Evolutionary conservation across 2,329 filamentous ascomycete species (phyloP).

Genomic region (Claviceps humidiphila): DNA sequence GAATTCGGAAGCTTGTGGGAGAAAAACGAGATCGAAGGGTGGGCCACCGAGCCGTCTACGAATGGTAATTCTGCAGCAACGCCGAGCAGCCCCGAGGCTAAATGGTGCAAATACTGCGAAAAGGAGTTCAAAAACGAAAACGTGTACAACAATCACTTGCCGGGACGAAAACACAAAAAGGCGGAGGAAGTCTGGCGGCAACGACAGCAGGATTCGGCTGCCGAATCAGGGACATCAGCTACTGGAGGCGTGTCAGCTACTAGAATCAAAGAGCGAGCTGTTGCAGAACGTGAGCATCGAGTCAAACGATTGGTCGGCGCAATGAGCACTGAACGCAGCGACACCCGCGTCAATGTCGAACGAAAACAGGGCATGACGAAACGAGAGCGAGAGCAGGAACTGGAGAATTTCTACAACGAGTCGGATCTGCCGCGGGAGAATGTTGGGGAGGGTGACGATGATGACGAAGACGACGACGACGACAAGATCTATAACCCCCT

Average conservation of each 20-base stretch:
- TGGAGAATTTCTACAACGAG: conserved; percentile 63
- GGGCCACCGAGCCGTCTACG: conserved; percentile 47
- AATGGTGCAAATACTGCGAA: conserved; percentile 85
- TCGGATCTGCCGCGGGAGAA: conserved; percentile 18
- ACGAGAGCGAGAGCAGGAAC: conserved; percentile 82
- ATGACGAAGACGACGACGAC: conserved; percentile 65
- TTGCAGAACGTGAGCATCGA: conserved; percentile 79
- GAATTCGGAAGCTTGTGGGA: conserved; percentile 81
- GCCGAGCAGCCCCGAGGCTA: conserved; percentile 41
- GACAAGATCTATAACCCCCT: conserved; percentile 94
- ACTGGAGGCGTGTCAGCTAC: conserved; percentile 24
- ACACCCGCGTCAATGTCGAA: conserved; percentile 90
- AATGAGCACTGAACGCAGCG: conserved; percentile 77
- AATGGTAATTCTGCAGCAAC: conserved; percentile 11
- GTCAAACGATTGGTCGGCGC: conserved; percentile 66
- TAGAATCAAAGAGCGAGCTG: conserved; percentile 72
- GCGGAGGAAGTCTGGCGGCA: conserved; percentile 55
- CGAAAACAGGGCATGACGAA: conserved; percentile 96
- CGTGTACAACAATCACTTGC: conserved; percentile 80
- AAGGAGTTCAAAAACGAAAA: conserved; percentile 95
- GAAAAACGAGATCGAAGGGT: conserved; percentile 65
- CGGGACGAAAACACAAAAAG: conserved; percentile 71
- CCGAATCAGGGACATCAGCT: conserved; percentile 14
- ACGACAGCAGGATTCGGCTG: conserved; percentile 26
- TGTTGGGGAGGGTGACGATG: conserved; percentile 47